Base-by-base conservation (phyloP, 345 rosid genomes). In the Corchorus capsularis region DNA sequence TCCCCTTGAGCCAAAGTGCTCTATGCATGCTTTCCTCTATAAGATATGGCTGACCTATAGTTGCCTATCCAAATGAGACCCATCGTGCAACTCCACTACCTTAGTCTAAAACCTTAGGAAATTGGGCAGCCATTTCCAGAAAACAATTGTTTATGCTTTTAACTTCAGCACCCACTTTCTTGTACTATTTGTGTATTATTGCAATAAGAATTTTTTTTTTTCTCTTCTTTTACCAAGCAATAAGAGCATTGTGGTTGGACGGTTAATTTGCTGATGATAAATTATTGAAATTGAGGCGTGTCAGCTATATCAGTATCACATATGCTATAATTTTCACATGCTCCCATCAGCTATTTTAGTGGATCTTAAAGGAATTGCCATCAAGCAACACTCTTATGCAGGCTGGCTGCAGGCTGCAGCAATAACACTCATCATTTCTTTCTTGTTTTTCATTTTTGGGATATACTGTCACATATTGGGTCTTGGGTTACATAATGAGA, bases 361-460 rank as follows among this genome's bases (percentile, higher is more conserved):
- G 60, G 60, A n/a, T n/a, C 60, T 55, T 55, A 19, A 55, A 56
- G 59, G 61, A 56, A n/a, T 55, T 20, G 27, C 32, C 61, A 56
- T n/a, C 19, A 56, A 56, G 47, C 9, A 45, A 45, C 47, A 5
- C 47, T 7, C 27, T 27, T 27, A 27, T 27, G 27, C 27, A 27
- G 27, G 27, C 27, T 27, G 27, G 27, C 27, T 27, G 47, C 47
- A 45, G n/a, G 6, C 4, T 7, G 47, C 47, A 45, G 47, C 47
- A 45, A 55, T 11, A 55, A 6, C 20, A n/a, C 20, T 17, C 57
- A 39, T 5, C 56, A 4, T 52, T 4, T 52, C 16, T 15, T 0
- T 50, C 54, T 50, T 17, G 13, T 50, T 50, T 4, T 7, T 41
- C 45, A 41, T 41, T 41, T 41, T 41, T 41, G 45, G 45, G 45